Evolutionary conservation across 169 alveolate genomes (phyloP).

Genomic region (Cytauxzoon felis): DNA sequence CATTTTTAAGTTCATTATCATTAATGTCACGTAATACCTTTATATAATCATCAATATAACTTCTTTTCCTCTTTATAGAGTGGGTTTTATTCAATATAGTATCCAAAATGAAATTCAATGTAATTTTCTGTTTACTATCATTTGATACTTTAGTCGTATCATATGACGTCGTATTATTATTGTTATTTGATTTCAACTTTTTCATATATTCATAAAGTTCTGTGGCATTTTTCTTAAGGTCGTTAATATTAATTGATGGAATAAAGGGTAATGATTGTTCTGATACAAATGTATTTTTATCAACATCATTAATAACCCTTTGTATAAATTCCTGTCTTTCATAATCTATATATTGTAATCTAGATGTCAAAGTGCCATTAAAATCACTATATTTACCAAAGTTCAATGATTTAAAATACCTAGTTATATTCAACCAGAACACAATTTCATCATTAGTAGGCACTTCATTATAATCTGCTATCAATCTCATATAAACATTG

Average conservation of each 20-base stretch:
- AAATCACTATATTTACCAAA: no score
- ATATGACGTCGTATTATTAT: background rate
- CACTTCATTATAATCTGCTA: constrained; percentile 19
- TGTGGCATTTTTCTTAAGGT: background rate
- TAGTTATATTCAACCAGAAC: constrained; percentile 26
- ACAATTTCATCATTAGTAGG: constrained; percentile 26
- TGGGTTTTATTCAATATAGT: background rate
- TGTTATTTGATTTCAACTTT: background rate
- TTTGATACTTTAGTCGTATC: background rate
- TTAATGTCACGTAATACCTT: background rate
- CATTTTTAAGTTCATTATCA: background rate
- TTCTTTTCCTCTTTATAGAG: background rate
- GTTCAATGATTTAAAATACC: constrained; percentile 22
- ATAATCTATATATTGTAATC: background rate
- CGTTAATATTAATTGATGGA: background rate
- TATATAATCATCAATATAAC: background rate
- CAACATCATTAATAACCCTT: background rate
- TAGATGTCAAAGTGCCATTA: background rate
- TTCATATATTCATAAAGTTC: background rate
- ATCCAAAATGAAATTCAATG: background rate
- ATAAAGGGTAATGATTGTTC: background rate
- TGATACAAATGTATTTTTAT: background rate
- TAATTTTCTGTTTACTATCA: background rate
- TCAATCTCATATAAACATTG: constrained; percentile 26
- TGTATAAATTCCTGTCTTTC: background rate